These are phyloP conservation scores for Sarocladium oryzae DNA, from an alignment of 2,329 filamentous ascomycete genomes.

Conservation along the genomic window DNA sequence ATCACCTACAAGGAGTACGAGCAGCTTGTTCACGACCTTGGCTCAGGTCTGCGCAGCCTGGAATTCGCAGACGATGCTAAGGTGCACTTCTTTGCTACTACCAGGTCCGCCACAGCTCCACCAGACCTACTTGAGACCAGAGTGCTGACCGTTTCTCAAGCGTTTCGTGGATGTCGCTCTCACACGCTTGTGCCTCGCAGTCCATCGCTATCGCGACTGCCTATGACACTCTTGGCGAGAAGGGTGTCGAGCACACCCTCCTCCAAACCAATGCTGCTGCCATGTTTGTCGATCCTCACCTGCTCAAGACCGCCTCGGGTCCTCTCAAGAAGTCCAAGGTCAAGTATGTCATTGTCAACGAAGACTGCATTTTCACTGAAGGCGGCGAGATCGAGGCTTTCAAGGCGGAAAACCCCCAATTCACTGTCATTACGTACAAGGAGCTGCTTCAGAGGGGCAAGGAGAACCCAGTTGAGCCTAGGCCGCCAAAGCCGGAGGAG, in stretches of 20 bases:
- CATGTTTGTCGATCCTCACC: constrained; percentile 82
- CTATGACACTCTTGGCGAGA: constrained; percentile 84
- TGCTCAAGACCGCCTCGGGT: constrained; percentile 54
- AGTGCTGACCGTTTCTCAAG: constrained; percentile 34
- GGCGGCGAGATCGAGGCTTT: constrained; percentile 47
- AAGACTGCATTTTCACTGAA: constrained; percentile 45
- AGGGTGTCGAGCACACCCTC: constrained; percentile 80
- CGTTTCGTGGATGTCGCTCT: constrained; percentile 75
- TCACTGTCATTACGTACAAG: constrained; percentile 47
- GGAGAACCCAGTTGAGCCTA: constrained; percentile 63
- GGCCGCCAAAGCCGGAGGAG: constrained; percentile 67
- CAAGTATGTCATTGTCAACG: constrained; percentile 58
- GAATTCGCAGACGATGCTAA: constrained; percentile 62
- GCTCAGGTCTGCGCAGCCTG: constrained; percentile 66
- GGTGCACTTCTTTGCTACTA: constrained; percentile 79
- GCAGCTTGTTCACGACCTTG: constrained; percentile 60
- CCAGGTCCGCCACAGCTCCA: constrained; percentile 59
- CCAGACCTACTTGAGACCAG: too few species aligned
- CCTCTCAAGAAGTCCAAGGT: constrained; percentile 52
- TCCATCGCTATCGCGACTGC: constrained; percentile 89
- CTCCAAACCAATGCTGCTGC: constrained; percentile 71
- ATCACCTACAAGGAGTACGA: constrained; percentile 76
- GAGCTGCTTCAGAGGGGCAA: constrained; percentile 53
- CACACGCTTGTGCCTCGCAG: constrained; percentile 73
- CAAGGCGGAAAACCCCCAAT: constrained; percentile 46